These are phyloP conservation scores for Catunica adiposa DNA, from an alignment of 2,329 filamentous ascomycete species.

Conservation along the genomic window DNA sequence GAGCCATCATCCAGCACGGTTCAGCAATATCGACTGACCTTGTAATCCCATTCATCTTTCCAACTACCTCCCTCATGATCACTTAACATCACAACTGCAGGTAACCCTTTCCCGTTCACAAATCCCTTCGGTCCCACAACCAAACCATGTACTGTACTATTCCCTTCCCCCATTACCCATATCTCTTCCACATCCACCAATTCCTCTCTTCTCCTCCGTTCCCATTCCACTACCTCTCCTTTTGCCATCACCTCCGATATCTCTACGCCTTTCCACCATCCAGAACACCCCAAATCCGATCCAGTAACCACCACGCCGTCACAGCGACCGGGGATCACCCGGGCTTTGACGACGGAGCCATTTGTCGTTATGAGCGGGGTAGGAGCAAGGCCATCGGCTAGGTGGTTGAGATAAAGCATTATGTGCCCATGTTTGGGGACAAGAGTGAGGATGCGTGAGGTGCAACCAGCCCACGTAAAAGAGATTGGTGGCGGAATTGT, in stretches of 20 bases:
- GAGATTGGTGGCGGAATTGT: neutral
- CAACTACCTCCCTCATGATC: conserved; percentile 30
- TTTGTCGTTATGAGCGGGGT: neutral
- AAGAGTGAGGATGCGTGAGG: neutral
- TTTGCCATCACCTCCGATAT: conserved; percentile 1
- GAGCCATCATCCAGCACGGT: too few species aligned
- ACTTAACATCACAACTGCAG: conserved; percentile 24
- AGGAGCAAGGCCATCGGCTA: neutral
- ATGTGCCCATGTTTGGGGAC: neutral
- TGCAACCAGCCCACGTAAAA: neutral
- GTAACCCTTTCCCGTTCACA: conserved; percentile 23
- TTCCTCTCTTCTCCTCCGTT: conserved; percentile 16
- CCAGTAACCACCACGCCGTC: neutral
- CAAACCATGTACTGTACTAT: conserved; percentile 24
- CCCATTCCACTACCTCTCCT: neutral
- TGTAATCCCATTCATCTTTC: conserved; percentile 36
- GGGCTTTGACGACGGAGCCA: neutral
- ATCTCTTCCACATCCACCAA: conserved; percentile 24
- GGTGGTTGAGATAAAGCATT: neutral
- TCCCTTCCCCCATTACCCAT: conserved; percentile 25
- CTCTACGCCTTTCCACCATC: neutral
- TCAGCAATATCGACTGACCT: conserved; percentile 20
- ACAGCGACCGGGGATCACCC: neutral
- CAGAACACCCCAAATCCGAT: neutral
- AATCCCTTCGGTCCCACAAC: conserved; percentile 25